Base-by-base conservation (phyloP, 192 early-diverging fungal genomes). In the Linnemannia zychae region DNA sequence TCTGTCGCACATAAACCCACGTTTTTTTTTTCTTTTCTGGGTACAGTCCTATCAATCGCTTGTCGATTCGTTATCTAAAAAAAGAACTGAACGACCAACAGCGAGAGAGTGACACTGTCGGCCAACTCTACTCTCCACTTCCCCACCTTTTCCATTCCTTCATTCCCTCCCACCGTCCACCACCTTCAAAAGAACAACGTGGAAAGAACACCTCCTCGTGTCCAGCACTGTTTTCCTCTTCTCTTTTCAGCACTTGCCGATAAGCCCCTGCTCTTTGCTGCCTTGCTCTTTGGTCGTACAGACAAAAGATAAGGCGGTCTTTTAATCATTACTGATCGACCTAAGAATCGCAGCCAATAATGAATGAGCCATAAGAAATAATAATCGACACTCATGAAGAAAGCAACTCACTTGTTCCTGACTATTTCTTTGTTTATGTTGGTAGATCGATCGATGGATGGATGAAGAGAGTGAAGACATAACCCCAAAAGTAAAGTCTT, bases 221-320 rank as follows among this genome's bases (percentile, higher is more conserved):
- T 28, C n/a, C n/a, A 20, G 0, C 53, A 24, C 6, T n/a, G 3
- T 52, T 20, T 20, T 20, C 22, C 3, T 20, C 24, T 20, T 20
- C 50, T 52, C 3, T 20, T 57, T 20, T 11, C 53, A 9, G 7
- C 11, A n/a, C 22, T 57, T 9, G 53, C 53, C 57, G 57, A 63
- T 63, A 63, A 63, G 57, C 57, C 57, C 53, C n/a, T n/a, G n/a
- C n/a, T n/a, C n/a, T n/a, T n/a, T n/a, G n/a, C n/a, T 57, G 40
- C 9, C 40, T 9, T 57, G 0, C 2, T 20, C 11, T 9, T 12
- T 63, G 53, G 57, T 63, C 57, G 57, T 63, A 63, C 57, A 63
- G 57, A 60, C n/a, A n/a, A 60, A 63, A 63, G 57, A 63, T 63
- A 63, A 63, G 57, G 57, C 57, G 57, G 57, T 63, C 24, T 28